Evolutionary conservation across 345 rosid genomes (phyloP), one percentile per base, ranked within the genome.

Genomic region (Dovyalis caffra): DNA sequence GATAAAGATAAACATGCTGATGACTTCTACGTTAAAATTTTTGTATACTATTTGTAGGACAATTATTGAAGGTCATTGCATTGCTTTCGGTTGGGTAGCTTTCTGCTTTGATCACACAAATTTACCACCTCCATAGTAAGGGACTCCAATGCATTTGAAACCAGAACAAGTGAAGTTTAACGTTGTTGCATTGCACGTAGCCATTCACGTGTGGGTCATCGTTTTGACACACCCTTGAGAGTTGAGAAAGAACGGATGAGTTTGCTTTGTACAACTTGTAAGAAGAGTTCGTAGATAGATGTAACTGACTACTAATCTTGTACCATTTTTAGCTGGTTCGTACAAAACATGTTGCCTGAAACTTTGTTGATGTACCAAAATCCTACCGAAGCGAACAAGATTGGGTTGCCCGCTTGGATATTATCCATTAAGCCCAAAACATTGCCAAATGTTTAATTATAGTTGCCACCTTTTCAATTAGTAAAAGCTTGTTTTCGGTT

Each of bases 181-280:
- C 18, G 53, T 29, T 5, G 68, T n/a, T n/a, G n/a, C n/a, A n/a
- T 72, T 72, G 43, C 75, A 29, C 77, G 77, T 35, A n/a, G n/a
- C n/a, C n/a, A n/a, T n/a, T n/a, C n/a, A 49, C 70, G 28, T 33
- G 56, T 34, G 60, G 14, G 11, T 51, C 25, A 21, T 51, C 23
- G 20, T 51, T 7, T 51, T 2, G 25, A 51, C 57, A 21, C 10
- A 0, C 56, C 60, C 26, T n/a, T 9, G 14, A 53, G 26, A 53
- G 26, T 6, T 1, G 40, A 40, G 14, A 8, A n/a, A 21, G 60
- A 8, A 21, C 1, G 58, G 2, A 21, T 2, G 57, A 11, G 3
- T 21, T 51, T 51, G 58, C 7, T 51, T 6, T 6, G 56, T 6
- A 8, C 26, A 53, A 1, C 60, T n/a, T 8, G 60, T 23, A 53